Evolutionary conservation across 1,139 yeast genomes (phyloP).

Genomic region (Suhomyces bolitotheri): DNA sequence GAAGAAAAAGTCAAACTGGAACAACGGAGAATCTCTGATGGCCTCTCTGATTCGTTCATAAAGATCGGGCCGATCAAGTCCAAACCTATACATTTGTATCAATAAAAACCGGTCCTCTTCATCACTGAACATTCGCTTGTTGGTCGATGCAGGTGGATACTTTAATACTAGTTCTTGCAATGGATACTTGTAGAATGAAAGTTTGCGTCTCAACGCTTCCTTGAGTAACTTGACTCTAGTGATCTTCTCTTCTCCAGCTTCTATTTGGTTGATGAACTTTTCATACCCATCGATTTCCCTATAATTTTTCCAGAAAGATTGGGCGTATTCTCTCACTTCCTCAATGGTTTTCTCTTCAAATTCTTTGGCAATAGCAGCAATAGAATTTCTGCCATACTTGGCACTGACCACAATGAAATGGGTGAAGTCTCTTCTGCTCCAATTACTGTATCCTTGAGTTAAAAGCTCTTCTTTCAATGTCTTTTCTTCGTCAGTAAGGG

Average conservation of each 20-base stretch:
- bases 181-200: constrained; percentile 62
- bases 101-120: constrained; percentile 74
- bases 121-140: constrained; percentile 62
- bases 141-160: constrained; percentile 59
- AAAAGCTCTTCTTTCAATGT: constrained; percentile 54
- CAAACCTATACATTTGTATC: constrained; percentile 63
- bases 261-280: constrained; percentile 63
- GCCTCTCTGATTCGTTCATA: constrained; percentile 64
- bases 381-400: constrained; percentile 69
- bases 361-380: constrained; percentile 60
- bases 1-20: constrained; percentile 70
- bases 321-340: constrained; percentile 66
- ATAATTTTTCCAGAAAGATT: constrained; percentile 65
- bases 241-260: constrained; percentile 73
- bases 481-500: constrained; percentile 70
- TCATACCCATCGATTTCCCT: constrained; percentile 73
- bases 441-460: constrained; percentile 58
- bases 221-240: constrained; percentile 59
- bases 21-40: constrained; percentile 60
- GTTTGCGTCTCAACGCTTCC: constrained; percentile 64
- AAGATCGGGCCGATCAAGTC: constrained; percentile 64
- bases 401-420: constrained; percentile 61
- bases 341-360: constrained; percentile 67
- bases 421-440: constrained; percentile 74
- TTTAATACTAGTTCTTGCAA: constrained; percentile 62